These are phyloP conservation scores for Camellia granthamiana DNA, from an alignment of 148 eudicot genomes.

Conservation along the genomic window DNA sequence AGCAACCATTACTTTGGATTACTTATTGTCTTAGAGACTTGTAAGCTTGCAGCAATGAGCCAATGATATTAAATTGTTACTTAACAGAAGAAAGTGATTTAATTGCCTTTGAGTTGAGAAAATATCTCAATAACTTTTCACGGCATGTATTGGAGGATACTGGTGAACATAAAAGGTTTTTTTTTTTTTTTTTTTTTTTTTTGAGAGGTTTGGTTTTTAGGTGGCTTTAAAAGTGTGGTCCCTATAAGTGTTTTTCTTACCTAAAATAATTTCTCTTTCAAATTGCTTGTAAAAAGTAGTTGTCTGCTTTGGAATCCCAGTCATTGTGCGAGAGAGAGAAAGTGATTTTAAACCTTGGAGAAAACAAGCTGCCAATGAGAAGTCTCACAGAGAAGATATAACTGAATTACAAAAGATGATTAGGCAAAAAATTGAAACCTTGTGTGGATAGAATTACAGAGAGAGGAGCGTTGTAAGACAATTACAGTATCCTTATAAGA, in stretches of 20 bases:
- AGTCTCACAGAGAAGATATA: background rate
- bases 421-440: background rate
- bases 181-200: too few relatives aligned
- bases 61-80: background rate
- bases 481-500: too few relatives aligned
- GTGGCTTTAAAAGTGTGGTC: background rate
- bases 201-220: background rate
- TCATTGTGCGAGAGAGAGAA: background rate
- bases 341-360: background rate
- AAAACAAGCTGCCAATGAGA: background rate
- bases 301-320: background rate
- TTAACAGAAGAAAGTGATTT: background rate
- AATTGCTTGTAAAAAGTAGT: background rate
- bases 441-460: background rate
- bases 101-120: background rate
- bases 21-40: background rate
- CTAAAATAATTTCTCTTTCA: background rate
- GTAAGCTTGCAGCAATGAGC: background rate
- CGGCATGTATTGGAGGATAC: background rate
- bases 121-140: background rate
- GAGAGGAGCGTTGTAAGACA: background rate
- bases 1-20: background rate
- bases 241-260: background rate
- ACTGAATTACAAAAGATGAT: background rate
- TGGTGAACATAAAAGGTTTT: background rate